A percentile compares a stretch with the other conserved stretches of the same genome.
phyloP scores from a whole-genome alignment of 2,329 filamentous ascomycete species.

The Monosporascus sp. region DNA sequence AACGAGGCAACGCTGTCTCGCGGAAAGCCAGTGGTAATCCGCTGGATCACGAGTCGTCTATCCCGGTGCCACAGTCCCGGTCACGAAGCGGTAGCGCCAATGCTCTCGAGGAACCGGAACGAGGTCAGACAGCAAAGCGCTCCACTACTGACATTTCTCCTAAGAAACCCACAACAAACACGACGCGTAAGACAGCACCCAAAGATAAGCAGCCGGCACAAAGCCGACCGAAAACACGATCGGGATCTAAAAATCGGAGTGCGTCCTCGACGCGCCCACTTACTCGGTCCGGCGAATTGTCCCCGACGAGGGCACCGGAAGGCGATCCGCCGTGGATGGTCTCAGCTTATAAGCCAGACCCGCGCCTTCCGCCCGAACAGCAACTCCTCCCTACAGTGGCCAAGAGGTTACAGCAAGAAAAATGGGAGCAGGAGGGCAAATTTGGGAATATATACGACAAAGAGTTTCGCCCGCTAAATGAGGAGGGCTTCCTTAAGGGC shows the following conservation, averaged over 20 bases:
- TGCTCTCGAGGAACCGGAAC: conserved; percentile 43
- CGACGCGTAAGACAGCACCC: conserved; percentile 40
- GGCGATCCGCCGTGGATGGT: conserved; percentile 95
- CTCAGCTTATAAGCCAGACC: conserved; percentile 92
- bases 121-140: conserved; percentile 31
- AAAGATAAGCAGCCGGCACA: conserved; percentile 35
- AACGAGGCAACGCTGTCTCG: conserved; percentile 64
- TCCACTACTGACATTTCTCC: conserved; percentile 46
- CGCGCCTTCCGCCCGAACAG: conserved; percentile 86
- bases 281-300: conserved; percentile 56
- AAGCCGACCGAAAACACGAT: conserved; percentile 58
- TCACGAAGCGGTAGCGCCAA: conserved; percentile 66
- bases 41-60: conserved; percentile 50
- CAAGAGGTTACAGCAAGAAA: conserved; percentile 83
- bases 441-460: conserved; percentile 81
- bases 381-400: conserved; percentile 94
- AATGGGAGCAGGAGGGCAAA: conserved; percentile 89
- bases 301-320: conserved; percentile 63
- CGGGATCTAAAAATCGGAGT: conserved; percentile 44
- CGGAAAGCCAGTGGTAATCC: conserved; percentile 53
- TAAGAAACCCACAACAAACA: conserved; percentile 39
- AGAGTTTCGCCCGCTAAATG: conserved; percentile 77
- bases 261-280: conserved; percentile 50
- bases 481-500: conserved; percentile 48
- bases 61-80: conserved; percentile 56